A percentile compares a stretch with the other conserved stretches of the same genome.
Conservation (phyloP, 192 early-diverging fungal genomes). For the Rhizoclosmatium globosum region DNA sequence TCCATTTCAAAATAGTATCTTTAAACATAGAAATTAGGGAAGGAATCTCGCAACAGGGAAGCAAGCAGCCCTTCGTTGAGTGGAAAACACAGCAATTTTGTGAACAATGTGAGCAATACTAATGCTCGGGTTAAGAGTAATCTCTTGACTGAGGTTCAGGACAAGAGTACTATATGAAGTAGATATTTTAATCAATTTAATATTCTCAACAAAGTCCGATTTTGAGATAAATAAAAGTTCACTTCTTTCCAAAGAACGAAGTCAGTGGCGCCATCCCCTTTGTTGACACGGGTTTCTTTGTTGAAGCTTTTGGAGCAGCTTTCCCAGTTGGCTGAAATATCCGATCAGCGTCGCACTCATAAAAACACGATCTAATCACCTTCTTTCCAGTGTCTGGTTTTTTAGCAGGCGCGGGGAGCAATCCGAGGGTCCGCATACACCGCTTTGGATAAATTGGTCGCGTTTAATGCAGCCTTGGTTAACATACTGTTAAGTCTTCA, state of each 20-base stretch:
- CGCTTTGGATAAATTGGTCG: neutral
- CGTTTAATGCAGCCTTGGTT: neutral
- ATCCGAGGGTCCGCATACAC: conserved; percentile 14
- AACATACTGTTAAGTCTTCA: neutral
- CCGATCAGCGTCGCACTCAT: neutral
- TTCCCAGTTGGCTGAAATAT: neutral
- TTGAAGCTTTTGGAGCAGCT: neutral
- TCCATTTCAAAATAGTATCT: too few relatives aligned
- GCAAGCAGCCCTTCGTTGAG: too few relatives aligned
- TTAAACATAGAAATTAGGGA: too few relatives aligned
- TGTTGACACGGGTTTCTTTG: conserved; percentile 16
- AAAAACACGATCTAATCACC: neutral
- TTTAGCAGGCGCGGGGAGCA: neutral
- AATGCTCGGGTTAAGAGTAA: too few relatives aligned
- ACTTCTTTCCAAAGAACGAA: conserved; percentile 20
- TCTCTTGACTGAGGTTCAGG: too few relatives aligned
- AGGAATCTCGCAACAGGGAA: too few relatives aligned
- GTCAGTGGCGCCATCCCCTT: conserved; percentile 21
- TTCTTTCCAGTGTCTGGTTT: neutral
- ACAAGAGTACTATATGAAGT: too few relatives aligned
- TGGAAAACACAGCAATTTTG: too few relatives aligned
- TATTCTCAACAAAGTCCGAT: too few relatives aligned
- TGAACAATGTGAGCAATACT: too few relatives aligned
- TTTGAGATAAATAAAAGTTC: too few relatives aligned
- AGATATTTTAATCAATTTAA: too few relatives aligned